Percentiles rank a stretch among this genome's conserved stretches.
phyloP scores from a whole-genome alignment of 2,329 filamentous ascomycete species.

The Cadophora luteo-olivacea region DNA sequence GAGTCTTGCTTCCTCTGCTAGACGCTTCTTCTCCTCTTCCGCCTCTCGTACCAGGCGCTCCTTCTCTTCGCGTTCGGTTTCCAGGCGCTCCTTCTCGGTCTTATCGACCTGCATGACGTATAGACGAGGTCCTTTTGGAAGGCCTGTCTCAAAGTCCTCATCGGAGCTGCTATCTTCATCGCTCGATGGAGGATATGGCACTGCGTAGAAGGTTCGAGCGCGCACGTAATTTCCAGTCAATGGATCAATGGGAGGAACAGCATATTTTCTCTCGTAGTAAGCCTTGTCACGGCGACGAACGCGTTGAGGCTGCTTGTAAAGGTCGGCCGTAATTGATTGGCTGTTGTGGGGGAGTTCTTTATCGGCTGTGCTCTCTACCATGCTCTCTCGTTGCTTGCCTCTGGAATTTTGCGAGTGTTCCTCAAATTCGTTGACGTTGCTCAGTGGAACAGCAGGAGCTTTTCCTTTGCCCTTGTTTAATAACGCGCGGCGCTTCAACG shows the following conservation, averaged over 20 bases:
- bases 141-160: neutral
- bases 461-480: slow-evolving; percentile 2
- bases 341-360: neutral
- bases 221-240: neutral
- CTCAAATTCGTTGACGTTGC: neutral
- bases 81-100: neutral
- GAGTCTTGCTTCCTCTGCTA: neutral
- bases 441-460: neutral
- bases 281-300: neutral
- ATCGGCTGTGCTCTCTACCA: neutral
- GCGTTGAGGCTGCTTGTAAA: neutral
- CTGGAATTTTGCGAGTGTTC: neutral
- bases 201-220: neutral
- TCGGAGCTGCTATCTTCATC: neutral
- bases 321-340: neutral
- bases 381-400: neutral
- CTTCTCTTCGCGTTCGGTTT: neutral
- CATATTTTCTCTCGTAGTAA: neutral
- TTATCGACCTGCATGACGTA: neutral
- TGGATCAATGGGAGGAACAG: neutral
- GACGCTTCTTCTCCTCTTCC: neutral
- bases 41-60: neutral
- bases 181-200: neutral
- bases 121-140: neutral
- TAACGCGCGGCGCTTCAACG: neutral